Conservation (phyloP, 2,329 filamentous ascomycete genomes). For the Aureobasidium sp. region DNA sequence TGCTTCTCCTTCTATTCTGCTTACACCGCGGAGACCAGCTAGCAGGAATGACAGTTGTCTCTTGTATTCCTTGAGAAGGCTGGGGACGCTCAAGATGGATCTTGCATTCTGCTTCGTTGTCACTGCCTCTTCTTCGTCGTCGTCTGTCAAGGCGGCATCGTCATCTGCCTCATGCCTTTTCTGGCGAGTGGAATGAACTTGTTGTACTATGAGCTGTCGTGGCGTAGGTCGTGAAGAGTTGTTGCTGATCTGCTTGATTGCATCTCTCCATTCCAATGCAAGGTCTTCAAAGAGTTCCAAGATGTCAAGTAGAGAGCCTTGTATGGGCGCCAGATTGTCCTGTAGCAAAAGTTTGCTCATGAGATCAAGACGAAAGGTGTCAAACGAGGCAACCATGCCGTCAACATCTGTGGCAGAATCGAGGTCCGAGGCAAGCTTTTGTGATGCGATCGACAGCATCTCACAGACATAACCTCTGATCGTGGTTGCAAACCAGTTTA, state of each 20-base stretch:
- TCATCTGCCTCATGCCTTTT: constrained; percentile 16
- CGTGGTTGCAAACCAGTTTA: constrained; percentile 71
- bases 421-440: constrained; percentile 52
- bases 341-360: constrained; percentile 64
- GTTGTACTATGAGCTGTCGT: neutral
- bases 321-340: constrained; percentile 60
- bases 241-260: neutral
- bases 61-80: constrained; percentile 48
- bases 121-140: constrained; percentile 17
- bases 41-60: constrained; percentile 62
- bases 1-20: constrained; percentile 63
- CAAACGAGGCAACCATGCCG: constrained; percentile 67
- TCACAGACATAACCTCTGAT: constrained; percentile 70
- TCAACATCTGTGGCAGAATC: constrained; percentile 64
- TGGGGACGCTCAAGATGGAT: constrained; percentile 5
- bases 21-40: constrained; percentile 66
- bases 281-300: constrained; percentile 69
- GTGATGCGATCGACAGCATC: constrained; percentile 56
- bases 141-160: constrained; percentile 26
- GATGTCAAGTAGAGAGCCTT: constrained; percentile 64
- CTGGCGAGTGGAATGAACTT: neutral
- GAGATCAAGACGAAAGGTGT: constrained; percentile 55
- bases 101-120: constrained; percentile 24
- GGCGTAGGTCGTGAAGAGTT: neutral
- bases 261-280: constrained; percentile 48